Percentiles rank a stretch among this genome's conserved stretches.
Evolutionary conservation across 1,284 basidiomycete genomes (phyloP).

Genomic region (Schizopora paradoxa): DNA sequence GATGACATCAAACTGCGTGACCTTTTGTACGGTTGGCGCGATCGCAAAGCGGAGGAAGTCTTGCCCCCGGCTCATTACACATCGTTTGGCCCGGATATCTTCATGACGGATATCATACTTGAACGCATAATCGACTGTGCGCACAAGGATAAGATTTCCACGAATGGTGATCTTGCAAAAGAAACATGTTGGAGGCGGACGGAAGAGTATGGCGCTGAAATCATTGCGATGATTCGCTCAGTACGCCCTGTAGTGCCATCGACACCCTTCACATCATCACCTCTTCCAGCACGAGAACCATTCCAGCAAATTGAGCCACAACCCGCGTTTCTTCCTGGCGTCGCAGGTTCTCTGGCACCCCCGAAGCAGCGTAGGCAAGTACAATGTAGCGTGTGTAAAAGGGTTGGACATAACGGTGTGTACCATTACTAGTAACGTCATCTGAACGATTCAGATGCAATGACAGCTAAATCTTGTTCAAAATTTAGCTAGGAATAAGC

Average conservation of each 20-base stretch:
- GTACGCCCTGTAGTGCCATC: constrained; percentile 3
- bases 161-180: constrained; percentile 10
- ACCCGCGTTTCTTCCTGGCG: background rate
- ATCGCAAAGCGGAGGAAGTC: constrained; percentile 1
- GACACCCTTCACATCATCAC: constrained; percentile 1
- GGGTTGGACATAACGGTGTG: background rate
- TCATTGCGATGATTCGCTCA: background rate
- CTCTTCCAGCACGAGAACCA: background rate
- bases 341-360: too few species aligned
- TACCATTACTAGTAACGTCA: background rate
- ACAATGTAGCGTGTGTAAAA: background rate
- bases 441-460: background rate
- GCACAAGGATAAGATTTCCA: constrained; percentile 15
- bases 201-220: background rate
- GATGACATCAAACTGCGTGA: constrained; percentile 4
- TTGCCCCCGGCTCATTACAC: constrained; percentile 12
- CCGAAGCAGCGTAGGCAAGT: background rate
- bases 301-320: background rate
- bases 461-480: background rate
- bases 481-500: background rate
- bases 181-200: constrained; percentile 11
- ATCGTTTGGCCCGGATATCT: constrained; percentile 10
- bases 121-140: constrained; percentile 24
- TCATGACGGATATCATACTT: constrained; percentile 23
- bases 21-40: constrained; percentile 13